These are phyloP conservation scores for Phylloboletellus chloephorus DNA, from an alignment of 1,284 basidiomycete species.

Conservation along the genomic window DNA sequence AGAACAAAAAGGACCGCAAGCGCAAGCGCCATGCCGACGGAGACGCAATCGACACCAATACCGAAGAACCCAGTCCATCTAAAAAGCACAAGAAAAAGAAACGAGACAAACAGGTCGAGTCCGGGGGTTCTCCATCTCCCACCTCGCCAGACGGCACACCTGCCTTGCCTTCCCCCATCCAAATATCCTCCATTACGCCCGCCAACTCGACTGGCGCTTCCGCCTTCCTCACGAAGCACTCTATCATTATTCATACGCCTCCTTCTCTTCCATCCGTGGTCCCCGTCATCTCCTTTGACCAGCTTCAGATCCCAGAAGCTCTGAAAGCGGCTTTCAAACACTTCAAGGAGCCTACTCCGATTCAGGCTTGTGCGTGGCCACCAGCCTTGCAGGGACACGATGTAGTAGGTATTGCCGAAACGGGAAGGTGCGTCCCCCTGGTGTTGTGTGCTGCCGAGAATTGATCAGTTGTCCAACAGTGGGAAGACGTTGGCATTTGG, in stretches of 20 bases:
- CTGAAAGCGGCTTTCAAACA: constrained; percentile 60
- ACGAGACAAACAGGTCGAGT: constrained; percentile 18
- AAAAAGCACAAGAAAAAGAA: constrained; percentile 32
- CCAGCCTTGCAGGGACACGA: constrained; percentile 78
- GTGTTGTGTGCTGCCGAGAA: not conserved
- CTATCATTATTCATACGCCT: constrained; percentile 66
- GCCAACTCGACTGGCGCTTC: constrained; percentile 42
- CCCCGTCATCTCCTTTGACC: constrained; percentile 77
- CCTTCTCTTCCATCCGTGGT: constrained; percentile 42
- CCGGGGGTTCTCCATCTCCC: constrained; percentile 16
- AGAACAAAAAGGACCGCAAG: constrained; percentile 32
- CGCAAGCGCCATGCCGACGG: constrained; percentile 22
- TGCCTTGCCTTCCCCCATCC: constrained; percentile 1
- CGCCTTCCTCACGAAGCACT: constrained; percentile 67
- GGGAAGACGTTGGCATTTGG: constrained; percentile 98
- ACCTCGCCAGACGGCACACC: constrained; percentile 16
- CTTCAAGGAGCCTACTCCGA: constrained; percentile 90
- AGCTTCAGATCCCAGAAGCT: constrained; percentile 62
- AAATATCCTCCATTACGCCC: constrained; percentile 12
- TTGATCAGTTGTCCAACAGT: constrained; percentile 35
- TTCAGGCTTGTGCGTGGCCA: constrained; percentile 96
- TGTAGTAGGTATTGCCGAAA: constrained; percentile 96
- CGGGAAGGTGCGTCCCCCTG: constrained; percentile 60
- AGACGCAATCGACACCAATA: constrained; percentile 1
- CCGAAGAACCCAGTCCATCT: constrained; percentile 8